Evolutionary conservation across 2,329 filamentous ascomycete species (phyloP), one percentile per base, ranked within the genome.

Genomic region (Paramyrothecium roridum): DNA sequence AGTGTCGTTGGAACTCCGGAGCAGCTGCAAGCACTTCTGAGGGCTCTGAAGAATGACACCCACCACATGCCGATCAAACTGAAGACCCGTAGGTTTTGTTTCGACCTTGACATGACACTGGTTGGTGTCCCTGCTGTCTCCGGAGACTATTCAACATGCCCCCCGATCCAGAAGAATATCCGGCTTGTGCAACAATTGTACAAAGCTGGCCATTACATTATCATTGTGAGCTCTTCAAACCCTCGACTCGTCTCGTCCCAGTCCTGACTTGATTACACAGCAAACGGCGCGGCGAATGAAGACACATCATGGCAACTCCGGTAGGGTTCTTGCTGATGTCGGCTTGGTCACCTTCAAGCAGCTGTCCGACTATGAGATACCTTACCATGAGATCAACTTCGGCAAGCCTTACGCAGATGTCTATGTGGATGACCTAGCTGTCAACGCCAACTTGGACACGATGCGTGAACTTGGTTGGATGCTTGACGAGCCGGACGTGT

Each of bases 61-160:
- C 26, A 30, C 10, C 26, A 30, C 26, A 30, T 30, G 26, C 26
- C 26, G 26, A 61, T 61, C 37, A 59, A 63, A 52, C 52, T 59
- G 37, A 62, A 66, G 57, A 66, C 64, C 54, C 56, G 66, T 12
- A 61, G 65, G n/a, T 68, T 69, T 58, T 69, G 65, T 53, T 69
- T 68, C 55, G 65, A 70, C 55, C 58, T 69, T 16, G 67, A 70
- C 56, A 61, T 62, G 54, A 70, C 67, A 2, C 58, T 70, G 2
- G 65, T 69, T 30, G 67, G 67, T 51, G 63, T 62, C 11, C 66
- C 66, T 16, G 55, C 46, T 10, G 56, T 68, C 13, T 20, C 62
- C 3, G 65, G 66, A 19, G 63, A 68, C 55, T 67, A 68, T 57
- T 61, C 62, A 3, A 68, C 66, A 12, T 68, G 65, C 51, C 66